Evolutionary conservation across 768 basidiomycete genomes (phyloP).

Genomic region (Termitomyces sp.): DNA sequence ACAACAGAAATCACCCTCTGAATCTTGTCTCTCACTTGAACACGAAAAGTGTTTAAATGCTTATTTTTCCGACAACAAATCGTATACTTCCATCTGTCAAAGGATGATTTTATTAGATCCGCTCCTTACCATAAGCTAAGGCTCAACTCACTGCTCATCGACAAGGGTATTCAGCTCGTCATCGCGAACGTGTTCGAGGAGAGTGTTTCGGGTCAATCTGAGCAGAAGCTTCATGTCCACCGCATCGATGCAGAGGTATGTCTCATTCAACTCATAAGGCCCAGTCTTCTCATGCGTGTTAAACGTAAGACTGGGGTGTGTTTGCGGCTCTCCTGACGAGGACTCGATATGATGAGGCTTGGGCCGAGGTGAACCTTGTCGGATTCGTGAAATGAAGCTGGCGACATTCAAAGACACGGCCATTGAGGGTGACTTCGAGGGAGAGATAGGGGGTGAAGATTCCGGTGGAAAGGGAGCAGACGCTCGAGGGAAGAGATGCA

Average conservation of each 20-base stretch:
- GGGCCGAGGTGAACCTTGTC: slow-evolving; percentile 23
- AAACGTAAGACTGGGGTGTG: slow-evolving; percentile 30
- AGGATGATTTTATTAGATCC: slow-evolving; percentile 6
- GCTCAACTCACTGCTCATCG: slow-evolving; percentile 58
- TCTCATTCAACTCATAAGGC: slow-evolving; percentile 30
- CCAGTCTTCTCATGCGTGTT: slow-evolving; percentile 20
- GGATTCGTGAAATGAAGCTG: slow-evolving; percentile 49
- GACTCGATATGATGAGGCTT: slow-evolving; percentile 26
- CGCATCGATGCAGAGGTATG: slow-evolving; percentile 54
- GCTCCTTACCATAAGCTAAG: not conserved
- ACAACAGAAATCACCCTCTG: not conserved
- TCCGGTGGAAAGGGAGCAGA: slow-evolving; percentile 5
- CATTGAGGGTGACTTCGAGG: slow-evolving; percentile 13
- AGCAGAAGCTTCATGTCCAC: slow-evolving; percentile 58
- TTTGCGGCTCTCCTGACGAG: slow-evolving; percentile 34
- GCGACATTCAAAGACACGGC: slow-evolving; percentile 26
- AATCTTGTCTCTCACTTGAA: slow-evolving; percentile 42
- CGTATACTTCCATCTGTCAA: slow-evolving; percentile 55
- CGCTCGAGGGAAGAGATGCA: not conserved
- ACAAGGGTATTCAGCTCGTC: slow-evolving; percentile 54
- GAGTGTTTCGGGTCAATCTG: slow-evolving; percentile 42
- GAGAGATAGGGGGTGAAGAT: slow-evolving; percentile 9
- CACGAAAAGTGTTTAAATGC: slow-evolving; percentile 41
- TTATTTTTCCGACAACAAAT: slow-evolving; percentile 49
- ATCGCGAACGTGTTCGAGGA: slow-evolving; percentile 44